A percentile compares a stretch with the other conserved stretches of the same genome.
Evolutionary conservation across 176 grass and related monocot species (phyloP).

Genomic region (Saccharum officinarum): DNA sequence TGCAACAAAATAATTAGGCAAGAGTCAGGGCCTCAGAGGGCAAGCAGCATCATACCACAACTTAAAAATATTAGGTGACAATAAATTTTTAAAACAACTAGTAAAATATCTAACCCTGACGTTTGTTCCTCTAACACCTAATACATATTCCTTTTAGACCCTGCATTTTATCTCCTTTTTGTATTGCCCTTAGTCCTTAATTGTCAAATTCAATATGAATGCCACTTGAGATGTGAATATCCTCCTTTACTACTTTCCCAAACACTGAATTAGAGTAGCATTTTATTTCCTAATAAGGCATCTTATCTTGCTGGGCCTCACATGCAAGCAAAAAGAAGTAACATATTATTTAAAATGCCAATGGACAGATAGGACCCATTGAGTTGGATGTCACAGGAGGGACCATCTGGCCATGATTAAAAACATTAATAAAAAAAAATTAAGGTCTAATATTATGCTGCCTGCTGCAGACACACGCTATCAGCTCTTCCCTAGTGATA

Average conservation of each 20-base stretch:
- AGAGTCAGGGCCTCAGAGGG: slow-evolving; percentile 15
- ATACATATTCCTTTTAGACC: background rate
- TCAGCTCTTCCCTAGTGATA: background rate
- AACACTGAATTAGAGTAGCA: slow-evolving; percentile 10
- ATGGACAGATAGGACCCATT: background rate
- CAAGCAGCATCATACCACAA: background rate
- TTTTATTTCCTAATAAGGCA: slow-evolving; percentile 22
- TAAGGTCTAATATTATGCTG: background rate
- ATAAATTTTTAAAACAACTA: slow-evolving; percentile 17
- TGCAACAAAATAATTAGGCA: slow-evolving; percentile 32
- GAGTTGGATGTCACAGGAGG: background rate
- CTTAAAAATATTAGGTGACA: background rate
- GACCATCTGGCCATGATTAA: background rate
- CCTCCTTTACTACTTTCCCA: background rate
- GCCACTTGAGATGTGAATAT: background rate
- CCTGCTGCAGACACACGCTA: background rate
- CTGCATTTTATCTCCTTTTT: background rate
- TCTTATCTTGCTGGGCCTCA: slow-evolving; percentile 1
- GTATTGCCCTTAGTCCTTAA: background rate
- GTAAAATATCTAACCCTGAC: background rate
- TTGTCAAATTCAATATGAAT: background rate
- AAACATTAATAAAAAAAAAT: background rate
- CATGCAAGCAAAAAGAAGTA: slow-evolving; percentile 17
- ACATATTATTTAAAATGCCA: slow-evolving; percentile 8
- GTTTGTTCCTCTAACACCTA: background rate